A percentile compares a stretch with the other conserved stretches of the same genome.
Conservation (phyloP, 805 yeast genomes). For the Metschnikowia cubensis region DNA sequence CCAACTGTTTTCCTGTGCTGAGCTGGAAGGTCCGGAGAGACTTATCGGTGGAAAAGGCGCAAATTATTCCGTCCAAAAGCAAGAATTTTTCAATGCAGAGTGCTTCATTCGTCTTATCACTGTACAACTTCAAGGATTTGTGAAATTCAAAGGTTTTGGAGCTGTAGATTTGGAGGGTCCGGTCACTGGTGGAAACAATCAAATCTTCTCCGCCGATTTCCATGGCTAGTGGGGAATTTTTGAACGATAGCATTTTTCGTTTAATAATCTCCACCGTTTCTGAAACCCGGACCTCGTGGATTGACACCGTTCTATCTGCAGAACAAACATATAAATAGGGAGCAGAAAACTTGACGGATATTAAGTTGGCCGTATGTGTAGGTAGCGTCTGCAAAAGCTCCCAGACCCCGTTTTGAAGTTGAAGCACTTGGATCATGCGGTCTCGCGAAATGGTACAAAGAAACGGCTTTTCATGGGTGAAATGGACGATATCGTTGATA, state of each 20-base stretch:
- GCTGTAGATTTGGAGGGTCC: slow-evolving; percentile 40
- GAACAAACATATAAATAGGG: slow-evolving; percentile 49
- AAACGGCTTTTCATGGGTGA: slow-evolving; percentile 23
- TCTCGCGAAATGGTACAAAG: slow-evolving; percentile 54
- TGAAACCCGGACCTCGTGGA: slow-evolving; percentile 37
- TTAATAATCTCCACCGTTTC: slow-evolving; percentile 22
- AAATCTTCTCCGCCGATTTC: slow-evolving; percentile 35
- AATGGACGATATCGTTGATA: slow-evolving; percentile 42
- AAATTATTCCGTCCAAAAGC: slow-evolving; percentile 27
- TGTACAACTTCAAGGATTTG: slow-evolving; percentile 39
- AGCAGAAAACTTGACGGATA: slow-evolving; percentile 31
- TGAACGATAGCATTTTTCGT: slow-evolving; percentile 48
- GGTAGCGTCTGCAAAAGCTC: slow-evolving; percentile 56
- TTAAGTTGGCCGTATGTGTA: slow-evolving; percentile 52
- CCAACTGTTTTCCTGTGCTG: slow-evolving; percentile 42
- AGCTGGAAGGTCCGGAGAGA: slow-evolving; percentile 50
- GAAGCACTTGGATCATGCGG: slow-evolving; percentile 57
- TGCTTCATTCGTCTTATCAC: slow-evolving; percentile 37
- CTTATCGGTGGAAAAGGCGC: slow-evolving; percentile 52
- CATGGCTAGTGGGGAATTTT: slow-evolving; percentile 48
- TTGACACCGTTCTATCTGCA: slow-evolving; percentile 56
- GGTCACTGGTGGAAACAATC: slow-evolving; percentile 51
- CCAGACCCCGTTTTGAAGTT: slow-evolving; percentile 37
- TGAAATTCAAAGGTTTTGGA: slow-evolving; percentile 30
- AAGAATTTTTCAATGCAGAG: slow-evolving; percentile 43